Conservation (phyloP, 495 filamentous ascomycete genomes). For the Trichoderma erinaceum region DNA sequence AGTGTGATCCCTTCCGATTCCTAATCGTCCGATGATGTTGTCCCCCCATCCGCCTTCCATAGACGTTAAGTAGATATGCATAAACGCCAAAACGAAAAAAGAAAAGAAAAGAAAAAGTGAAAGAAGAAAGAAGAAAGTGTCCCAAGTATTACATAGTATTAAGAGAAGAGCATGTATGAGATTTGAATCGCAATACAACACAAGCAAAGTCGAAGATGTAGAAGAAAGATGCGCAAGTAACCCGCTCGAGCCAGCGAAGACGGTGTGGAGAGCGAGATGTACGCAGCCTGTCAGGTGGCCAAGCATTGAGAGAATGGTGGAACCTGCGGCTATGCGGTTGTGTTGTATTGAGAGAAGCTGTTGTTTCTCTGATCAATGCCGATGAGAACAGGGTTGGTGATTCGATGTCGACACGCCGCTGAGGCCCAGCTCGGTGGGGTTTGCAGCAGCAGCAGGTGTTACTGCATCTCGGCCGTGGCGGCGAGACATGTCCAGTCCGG, state of each 20-base stretch:
- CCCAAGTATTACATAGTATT: background rate
- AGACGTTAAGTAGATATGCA: background rate
- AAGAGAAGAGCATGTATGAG: background rate
- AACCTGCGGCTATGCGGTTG: slow-evolving; percentile 7
- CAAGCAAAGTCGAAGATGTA: slow-evolving; percentile 2
- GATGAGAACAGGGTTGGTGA: slow-evolving; percentile 10
- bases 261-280: slow-evolving; percentile 1
- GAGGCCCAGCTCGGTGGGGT: slow-evolving; percentile 1
- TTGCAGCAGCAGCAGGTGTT: background rate
- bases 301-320: slow-evolving; percentile 6
- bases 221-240: slow-evolving; percentile 2
- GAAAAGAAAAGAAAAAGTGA: background rate
- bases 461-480: background rate
- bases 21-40: background rate
- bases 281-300: slow-evolving; percentile 7
- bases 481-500: slow-evolving; percentile 6
- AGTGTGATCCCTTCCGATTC: slow-evolving; percentile 5
- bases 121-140: background rate
- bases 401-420: slow-evolving; percentile 5
- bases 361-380: background rate
- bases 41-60: background rate
- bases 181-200: slow-evolving; percentile 1
- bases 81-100: background rate
- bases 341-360: background rate
- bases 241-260: slow-evolving; percentile 7